Conservation (phyloP, 176 grass and related monocot species). For the Aegilops speltoides region DNA sequence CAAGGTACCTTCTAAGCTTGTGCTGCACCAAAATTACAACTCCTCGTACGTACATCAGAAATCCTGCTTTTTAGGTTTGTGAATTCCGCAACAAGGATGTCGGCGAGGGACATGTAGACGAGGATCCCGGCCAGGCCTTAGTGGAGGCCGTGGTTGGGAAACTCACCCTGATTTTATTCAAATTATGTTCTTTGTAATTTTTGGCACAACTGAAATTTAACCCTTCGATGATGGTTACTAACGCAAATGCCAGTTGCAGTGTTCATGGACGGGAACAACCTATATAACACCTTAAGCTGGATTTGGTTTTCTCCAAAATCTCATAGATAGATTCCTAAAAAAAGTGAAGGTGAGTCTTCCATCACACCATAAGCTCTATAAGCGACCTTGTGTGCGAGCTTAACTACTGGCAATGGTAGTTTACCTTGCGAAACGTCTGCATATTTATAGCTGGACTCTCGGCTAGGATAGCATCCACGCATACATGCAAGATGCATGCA, state of each 20-base stretch:
- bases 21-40: neutral
- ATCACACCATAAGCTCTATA: no score
- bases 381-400: neutral
- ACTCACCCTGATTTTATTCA: neutral
- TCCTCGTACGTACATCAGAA: neutral
- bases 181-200: neutral
- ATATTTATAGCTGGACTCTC: neutral
- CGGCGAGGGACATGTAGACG: neutral
- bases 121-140: neutral
- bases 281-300: neutral
- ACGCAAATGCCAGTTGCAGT: neutral
- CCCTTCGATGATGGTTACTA: neutral
- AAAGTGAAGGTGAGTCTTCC: neutral
- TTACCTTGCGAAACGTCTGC: neutral
- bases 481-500: no score
- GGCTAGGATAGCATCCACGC: no score
- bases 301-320: neutral
- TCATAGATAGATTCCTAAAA: neutral
- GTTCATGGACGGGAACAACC: neutral
- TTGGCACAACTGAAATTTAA: neutral
- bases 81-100: neutral
- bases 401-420: neutral
- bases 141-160: neutral
- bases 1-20: conserved; percentile 26
- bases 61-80: neutral